phyloP scores from a whole-genome alignment of 352 stramenopile species.

The Globisporangium paroecandrum region DNA sequence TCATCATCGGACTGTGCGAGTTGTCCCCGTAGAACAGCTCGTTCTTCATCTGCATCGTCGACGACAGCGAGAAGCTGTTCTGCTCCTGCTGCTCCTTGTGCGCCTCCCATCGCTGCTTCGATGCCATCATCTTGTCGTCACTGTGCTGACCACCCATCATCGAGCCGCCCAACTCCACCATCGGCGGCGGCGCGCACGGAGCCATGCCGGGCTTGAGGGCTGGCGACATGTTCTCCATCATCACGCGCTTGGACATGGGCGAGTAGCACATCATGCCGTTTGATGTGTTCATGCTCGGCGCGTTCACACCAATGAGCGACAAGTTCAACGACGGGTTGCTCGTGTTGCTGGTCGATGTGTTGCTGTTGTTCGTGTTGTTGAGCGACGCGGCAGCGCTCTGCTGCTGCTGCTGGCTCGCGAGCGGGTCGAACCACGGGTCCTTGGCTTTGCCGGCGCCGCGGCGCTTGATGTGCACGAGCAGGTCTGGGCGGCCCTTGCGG shows the following conservation, averaged over 20 bases:
- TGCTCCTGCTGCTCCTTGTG: slow-evolving; percentile 40
- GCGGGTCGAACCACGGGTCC: slow-evolving; percentile 80
- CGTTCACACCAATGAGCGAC: slow-evolving; percentile 24
- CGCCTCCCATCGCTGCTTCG: slow-evolving; percentile 36
- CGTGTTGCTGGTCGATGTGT: not conserved
- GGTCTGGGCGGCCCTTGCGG: slow-evolving; percentile 71
- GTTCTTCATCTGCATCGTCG: slow-evolving; percentile 42
- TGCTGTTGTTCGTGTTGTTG: not conserved
- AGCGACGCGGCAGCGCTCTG: not conserved
- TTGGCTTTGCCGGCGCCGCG: slow-evolving; percentile 80
- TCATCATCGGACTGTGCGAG: slow-evolving; percentile 19
- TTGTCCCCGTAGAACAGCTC: slow-evolving; percentile 38
- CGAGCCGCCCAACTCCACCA: slow-evolving; percentile 53
- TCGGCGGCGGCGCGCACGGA: slow-evolving; percentile 35
- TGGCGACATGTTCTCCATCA: slow-evolving; percentile 84
- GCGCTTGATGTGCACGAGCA: slow-evolving; percentile 84
- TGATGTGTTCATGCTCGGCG: slow-evolving; percentile 22
- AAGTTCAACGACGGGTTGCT: slow-evolving; percentile 18
- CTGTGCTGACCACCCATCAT: slow-evolving; percentile 13
- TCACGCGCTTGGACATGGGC: slow-evolving; percentile 71
- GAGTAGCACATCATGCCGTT: slow-evolving; percentile 63
- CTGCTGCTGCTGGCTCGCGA: slow-evolving; percentile 25
- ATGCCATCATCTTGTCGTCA: slow-evolving; percentile 19
- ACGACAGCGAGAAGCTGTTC: slow-evolving; percentile 32
- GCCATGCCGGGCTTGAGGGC: slow-evolving; percentile 72